These are phyloP conservation scores for Sporothrix humicola DNA, from an alignment of 2,329 filamentous ascomycete genomes.

Conservation along the genomic window DNA sequence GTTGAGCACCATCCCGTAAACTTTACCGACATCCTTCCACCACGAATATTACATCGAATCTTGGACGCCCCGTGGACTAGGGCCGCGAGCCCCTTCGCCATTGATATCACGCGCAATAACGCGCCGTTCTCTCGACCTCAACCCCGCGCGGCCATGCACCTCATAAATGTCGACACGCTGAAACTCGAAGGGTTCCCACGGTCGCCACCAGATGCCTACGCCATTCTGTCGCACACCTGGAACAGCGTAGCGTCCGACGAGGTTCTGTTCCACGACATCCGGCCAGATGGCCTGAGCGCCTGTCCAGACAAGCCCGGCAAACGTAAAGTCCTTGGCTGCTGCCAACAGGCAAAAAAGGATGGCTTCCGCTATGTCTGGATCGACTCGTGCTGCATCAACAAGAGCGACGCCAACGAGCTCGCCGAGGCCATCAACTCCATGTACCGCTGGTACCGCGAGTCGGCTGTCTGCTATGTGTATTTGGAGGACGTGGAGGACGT, in stretches of 20 bases:
- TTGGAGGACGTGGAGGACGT: slow-evolving; percentile 24
- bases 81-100: too few species aligned
- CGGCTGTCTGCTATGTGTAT: slow-evolving; percentile 35
- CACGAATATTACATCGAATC: too few species aligned
- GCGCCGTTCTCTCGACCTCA: too few species aligned
- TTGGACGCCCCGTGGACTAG: too few species aligned
- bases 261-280: slow-evolving; percentile 6
- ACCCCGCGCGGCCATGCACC: too few species aligned
- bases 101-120: too few species aligned
- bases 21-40: too few species aligned
- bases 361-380: slow-evolving; percentile 33
- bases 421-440: too few species aligned
- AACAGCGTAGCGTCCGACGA: not conserved
- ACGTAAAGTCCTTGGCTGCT: slow-evolving; percentile 2
- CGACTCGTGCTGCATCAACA: slow-evolving; percentile 39
- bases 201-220: not conserved
- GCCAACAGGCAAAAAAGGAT: not conserved
- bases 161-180: slow-evolving; percentile 8
- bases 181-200: slow-evolving; percentile 9
- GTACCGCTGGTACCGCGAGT: slow-evolving; percentile 33
- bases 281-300: not conserved
- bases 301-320: slow-evolving; percentile 12
- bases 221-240: slow-evolving; percentile 18
- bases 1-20: too few species aligned
- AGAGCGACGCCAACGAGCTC: slow-evolving; percentile 36